Evolutionary conservation across 331 rosid species (phyloP).

Genomic region (Spiraea crenata): DNA sequence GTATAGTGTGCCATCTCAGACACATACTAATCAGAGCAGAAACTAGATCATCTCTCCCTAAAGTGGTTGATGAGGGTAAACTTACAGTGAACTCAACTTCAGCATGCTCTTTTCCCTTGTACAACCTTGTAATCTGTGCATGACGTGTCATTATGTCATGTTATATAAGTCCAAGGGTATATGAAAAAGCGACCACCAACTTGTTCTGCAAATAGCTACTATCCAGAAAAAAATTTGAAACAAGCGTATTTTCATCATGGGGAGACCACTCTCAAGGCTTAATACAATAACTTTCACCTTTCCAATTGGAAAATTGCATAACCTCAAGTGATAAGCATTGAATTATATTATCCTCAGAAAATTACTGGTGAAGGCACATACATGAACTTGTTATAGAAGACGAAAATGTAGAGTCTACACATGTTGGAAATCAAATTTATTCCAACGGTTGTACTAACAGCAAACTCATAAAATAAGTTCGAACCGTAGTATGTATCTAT

Average conservation of each 20-base stretch:
- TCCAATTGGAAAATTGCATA: neutral
- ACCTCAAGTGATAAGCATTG: neutral
- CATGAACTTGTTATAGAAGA: neutral
- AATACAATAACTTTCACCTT: neutral
- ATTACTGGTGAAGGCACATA: neutral
- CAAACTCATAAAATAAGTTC: too few species aligned
- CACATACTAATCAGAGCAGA: neutral
- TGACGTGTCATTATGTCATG: slow-evolving; percentile 9
- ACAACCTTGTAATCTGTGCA: slow-evolving; percentile 42
- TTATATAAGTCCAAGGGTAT: neutral
- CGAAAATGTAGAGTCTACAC: neutral
- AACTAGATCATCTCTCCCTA: neutral
- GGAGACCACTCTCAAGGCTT: neutral
- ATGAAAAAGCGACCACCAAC: neutral
- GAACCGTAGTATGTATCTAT: too few species aligned
- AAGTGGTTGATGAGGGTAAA: neutral
- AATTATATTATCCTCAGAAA: neutral
- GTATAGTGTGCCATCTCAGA: neutral
- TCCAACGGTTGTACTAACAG: too few species aligned
- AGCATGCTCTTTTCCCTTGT: slow-evolving; percentile 45
- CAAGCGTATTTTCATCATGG: neutral
- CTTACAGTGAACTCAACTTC: slow-evolving; percentile 46
- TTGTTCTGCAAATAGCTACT: neutral
- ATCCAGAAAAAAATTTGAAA: neutral
- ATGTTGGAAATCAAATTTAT: too few species aligned